Evolutionary conservation across 176 grass and related monocot species (phyloP).

Genomic region (Bromus sterilis): DNA sequence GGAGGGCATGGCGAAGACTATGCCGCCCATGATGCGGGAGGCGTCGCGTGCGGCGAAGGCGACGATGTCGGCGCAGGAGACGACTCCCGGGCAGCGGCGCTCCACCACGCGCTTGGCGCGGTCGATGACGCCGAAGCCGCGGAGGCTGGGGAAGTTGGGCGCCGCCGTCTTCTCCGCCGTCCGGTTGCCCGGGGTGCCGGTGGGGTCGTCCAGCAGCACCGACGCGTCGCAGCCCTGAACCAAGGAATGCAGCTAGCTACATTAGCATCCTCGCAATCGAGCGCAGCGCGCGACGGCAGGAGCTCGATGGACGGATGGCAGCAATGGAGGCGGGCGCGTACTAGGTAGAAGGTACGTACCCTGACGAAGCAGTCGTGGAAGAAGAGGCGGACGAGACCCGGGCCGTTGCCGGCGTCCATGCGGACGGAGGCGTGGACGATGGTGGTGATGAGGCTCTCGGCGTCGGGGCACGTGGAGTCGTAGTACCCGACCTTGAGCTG

Average conservation of each 20-base stretch:
- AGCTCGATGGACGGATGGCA: not conserved
- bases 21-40: constrained; percentile 35
- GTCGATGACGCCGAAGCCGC: constrained; percentile 50
- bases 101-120: constrained; percentile 42
- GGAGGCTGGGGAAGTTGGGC: constrained; percentile 28
- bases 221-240: constrained; percentile 62
- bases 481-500: constrained; percentile 39
- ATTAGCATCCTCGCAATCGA: not conserved
- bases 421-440: constrained; percentile 41
- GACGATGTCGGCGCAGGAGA: constrained; percentile 60
- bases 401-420: constrained; percentile 37
- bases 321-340: not conserved
- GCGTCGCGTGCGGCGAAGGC: constrained; percentile 60
- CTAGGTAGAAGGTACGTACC: too few species aligned
- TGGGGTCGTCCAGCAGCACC: constrained; percentile 45
- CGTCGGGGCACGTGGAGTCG: not conserved
- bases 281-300: not conserved
- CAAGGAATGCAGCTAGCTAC: not conserved
- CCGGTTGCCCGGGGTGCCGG: not conserved
- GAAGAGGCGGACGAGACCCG: constrained; percentile 56
- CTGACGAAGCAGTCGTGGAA: constrained; percentile 85
- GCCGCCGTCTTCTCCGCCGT: constrained; percentile 40
- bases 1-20: constrained; percentile 39
- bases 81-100: constrained; percentile 21
- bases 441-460: constrained; percentile 23